phyloP scores from a whole-genome alignment of 2,329 filamentous ascomycete species.

The Sarocladium strictum region DNA sequence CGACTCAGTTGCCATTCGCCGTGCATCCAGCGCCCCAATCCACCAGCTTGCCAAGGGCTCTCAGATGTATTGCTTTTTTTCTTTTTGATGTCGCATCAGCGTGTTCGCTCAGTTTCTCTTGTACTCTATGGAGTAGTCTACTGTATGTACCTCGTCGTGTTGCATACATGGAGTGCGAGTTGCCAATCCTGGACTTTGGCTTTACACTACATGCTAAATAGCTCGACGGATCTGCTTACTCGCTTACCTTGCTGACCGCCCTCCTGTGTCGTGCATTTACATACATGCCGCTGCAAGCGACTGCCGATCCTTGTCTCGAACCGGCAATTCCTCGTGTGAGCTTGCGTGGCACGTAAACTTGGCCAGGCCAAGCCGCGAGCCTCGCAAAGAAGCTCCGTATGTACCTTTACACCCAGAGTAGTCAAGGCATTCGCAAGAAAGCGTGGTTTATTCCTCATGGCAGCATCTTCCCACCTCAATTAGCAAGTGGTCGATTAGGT shows the following conservation, averaged over 20 bases:
- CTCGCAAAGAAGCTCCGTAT: no score
- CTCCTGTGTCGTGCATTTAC: not conserved
- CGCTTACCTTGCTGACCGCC: not conserved
- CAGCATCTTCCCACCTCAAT: no score
- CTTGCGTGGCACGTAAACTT: not conserved
- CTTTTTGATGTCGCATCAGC: not conserved
- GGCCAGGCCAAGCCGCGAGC: not conserved
- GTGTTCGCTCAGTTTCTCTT: not conserved
- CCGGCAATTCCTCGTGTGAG: constrained; percentile 2
- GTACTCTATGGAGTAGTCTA: no score
- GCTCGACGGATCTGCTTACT: not conserved
- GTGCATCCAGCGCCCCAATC: not conserved
- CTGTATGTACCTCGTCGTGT: no score
- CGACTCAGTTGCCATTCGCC: no score
- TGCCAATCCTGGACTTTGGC: not conserved
- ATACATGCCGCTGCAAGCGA: not conserved
- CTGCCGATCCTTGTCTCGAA: constrained; percentile 1
- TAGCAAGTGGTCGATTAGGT: no score
- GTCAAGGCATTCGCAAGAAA: no score
- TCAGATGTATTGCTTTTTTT: no score
- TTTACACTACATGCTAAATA: not conserved
- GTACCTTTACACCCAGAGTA: no score
- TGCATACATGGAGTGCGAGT: no score
- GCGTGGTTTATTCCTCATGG: no score
- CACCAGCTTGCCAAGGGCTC: not conserved